phyloP scores from a whole-genome alignment of 164 flowering plant species.

The Aristolochia contorta region DNA sequence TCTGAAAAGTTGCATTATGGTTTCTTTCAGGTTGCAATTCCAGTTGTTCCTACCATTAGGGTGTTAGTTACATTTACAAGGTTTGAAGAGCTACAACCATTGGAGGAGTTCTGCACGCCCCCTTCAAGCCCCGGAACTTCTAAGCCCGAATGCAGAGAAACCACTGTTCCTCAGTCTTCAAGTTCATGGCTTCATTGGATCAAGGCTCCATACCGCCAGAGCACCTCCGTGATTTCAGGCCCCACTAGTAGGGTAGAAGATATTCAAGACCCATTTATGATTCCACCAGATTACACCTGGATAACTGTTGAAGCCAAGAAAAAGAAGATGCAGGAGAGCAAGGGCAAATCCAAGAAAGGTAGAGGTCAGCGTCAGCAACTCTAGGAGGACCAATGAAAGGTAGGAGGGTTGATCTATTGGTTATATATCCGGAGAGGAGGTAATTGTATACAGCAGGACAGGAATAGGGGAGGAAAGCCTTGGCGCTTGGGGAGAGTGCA shows the following conservation, averaged over 20 bases:
- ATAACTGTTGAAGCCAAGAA: constrained; percentile 74
- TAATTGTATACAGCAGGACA: too few relatives aligned
- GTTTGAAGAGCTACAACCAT: constrained; percentile 79
- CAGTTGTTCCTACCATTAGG: constrained; percentile 90
- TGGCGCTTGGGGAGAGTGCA: too few relatives aligned
- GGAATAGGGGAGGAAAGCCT: too few relatives aligned
- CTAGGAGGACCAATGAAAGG: background rate
- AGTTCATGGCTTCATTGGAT: constrained; percentile 93
- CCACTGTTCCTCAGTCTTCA: constrained; percentile 38
- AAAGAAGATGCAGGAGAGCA: constrained; percentile 74
- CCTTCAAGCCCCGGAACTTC: constrained; percentile 62
- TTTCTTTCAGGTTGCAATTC: constrained; percentile 74
- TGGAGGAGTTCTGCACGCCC: constrained; percentile 84
- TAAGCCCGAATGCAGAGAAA: constrained; percentile 32
- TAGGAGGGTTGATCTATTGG: background rate
- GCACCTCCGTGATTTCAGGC: constrained; percentile 30
- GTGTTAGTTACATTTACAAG: constrained; percentile 90
- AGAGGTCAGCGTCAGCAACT: constrained; percentile 23
- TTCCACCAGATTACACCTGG: constrained; percentile 82
- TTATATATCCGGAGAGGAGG: too few relatives aligned
- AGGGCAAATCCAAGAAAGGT: constrained; percentile 55
- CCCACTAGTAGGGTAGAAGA: constrained; percentile 56
- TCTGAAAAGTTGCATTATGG: background rate
- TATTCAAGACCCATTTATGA: constrained; percentile 65
- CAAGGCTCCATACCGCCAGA: constrained; percentile 54